phyloP scores from a whole-genome alignment of 805 yeast genomes.

The Grigorovia jiainica region DNA sequence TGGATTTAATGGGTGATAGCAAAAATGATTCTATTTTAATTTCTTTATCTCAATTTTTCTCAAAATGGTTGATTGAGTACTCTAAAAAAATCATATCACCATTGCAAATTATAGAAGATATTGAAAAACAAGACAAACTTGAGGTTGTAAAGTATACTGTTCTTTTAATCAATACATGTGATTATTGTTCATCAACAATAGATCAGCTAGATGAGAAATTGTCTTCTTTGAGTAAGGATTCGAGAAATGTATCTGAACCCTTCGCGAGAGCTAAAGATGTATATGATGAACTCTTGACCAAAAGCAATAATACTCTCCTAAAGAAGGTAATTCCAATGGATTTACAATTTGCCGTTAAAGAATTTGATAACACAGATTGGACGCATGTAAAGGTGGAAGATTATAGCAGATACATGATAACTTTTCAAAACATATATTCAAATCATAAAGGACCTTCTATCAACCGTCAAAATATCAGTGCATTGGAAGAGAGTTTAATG shows the following conservation, averaged over 20 bases:
- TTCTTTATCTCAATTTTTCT: conserved; percentile 50
- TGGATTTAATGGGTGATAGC: conserved; percentile 37
- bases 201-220: conserved; percentile 65
- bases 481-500: conserved; percentile 36
- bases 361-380: conserved; percentile 75
- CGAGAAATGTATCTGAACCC: conserved; percentile 33
- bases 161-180: conserved; percentile 76
- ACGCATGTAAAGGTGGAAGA: conserved; percentile 54
- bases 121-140: conserved; percentile 28
- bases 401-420: conserved; percentile 59
- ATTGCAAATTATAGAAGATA: conserved; percentile 32
- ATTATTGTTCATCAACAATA: conserved; percentile 73
- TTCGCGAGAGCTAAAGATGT: conserved; percentile 50
- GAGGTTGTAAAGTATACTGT: conserved; percentile 58
- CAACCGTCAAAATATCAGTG: conserved; percentile 23
- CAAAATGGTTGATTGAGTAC: conserved; percentile 55
- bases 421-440: conserved; percentile 34
- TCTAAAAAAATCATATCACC: conserved; percentile 41
- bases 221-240: conserved; percentile 33
- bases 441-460: conserved; percentile 25
- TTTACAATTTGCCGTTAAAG: conserved; percentile 69
- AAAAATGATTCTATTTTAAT: conserved; percentile 15
- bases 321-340: conserved; percentile 48
- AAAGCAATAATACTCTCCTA: conserved; percentile 46
- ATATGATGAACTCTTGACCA: conserved; percentile 49